Conservation (phyloP, 129 eudicot species). For the Helianthus tuberosus region DNA sequence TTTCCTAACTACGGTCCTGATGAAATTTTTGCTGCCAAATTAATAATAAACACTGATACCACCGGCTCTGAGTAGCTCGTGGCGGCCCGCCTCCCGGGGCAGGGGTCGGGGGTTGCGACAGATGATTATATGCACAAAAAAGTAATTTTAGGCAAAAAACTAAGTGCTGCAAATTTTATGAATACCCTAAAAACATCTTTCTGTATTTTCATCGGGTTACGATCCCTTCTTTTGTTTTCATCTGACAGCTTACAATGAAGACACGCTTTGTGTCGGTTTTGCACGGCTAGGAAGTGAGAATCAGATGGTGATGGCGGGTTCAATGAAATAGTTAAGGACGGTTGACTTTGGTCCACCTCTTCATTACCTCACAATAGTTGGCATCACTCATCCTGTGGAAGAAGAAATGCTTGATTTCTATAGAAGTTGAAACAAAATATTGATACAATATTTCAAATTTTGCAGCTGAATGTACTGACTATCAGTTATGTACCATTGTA, state of each 20-base stretch:
- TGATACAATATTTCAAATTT: slow-evolving; percentile 1
- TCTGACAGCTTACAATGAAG: slow-evolving; percentile 65
- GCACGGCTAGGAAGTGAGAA: slow-evolving; percentile 91
- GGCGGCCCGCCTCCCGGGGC: no score
- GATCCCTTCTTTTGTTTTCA: neutral
- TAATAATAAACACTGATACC: no score
- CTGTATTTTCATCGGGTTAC: neutral
- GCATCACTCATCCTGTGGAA: slow-evolving; percentile 83
- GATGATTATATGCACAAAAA: neutral
- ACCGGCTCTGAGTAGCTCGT: no score
- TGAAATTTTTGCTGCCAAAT: no score
- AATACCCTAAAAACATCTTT: neutral
- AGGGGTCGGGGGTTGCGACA: no score
- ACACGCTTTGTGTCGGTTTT: slow-evolving; percentile 83
- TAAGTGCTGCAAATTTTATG: neutral
- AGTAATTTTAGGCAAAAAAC: slow-evolving; percentile 4
- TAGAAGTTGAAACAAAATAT: slow-evolving; percentile 24
- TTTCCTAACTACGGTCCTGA: no score
- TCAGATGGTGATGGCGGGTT: slow-evolving; percentile 77
- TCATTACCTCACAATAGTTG: slow-evolving; percentile 87
- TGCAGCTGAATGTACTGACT: slow-evolving; percentile 15
- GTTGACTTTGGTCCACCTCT: slow-evolving; percentile 86
- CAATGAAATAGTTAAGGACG: slow-evolving; percentile 71
- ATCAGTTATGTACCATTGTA: slow-evolving; percentile 10
- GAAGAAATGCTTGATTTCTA: slow-evolving; percentile 89